Evolutionary conservation across 768 basidiomycete genomes (phyloP), one percentile per base, ranked within the genome.

Genomic region (Phanerochaete sordida): DNA sequence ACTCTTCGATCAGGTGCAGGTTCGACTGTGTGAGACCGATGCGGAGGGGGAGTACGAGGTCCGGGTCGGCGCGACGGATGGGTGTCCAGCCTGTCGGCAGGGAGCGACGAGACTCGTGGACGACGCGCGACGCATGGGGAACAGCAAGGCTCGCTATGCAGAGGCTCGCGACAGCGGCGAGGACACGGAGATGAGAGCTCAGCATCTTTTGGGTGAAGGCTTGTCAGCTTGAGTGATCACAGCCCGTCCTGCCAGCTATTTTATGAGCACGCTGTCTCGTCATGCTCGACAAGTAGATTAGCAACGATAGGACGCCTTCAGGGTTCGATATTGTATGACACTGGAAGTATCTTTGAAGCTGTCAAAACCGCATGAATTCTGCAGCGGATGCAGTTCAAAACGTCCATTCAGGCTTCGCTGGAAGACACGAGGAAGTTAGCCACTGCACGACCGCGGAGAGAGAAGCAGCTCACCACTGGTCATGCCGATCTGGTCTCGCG

Each of bases 11-110:
- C 4, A 70, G 73, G 43, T 79, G 69, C 49, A 82, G 68, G 59
- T 84, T 80, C 44, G 68, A 68, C 64, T 84, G 83, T 8, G 73
- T 65, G 24, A 84, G 75, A 24, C 78, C 81, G 53, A 84, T 75
- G 28, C 79, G 77, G 64, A 84, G 72, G 13, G 81, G 79, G n/a
- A 84, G 70, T 47, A 76, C 52, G 1, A 68, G 62, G 15, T 72
- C 65, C 16, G 75, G 59, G 5, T 73, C 69, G 39, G 76, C 74
- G 44, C 75, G 71, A 26, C 76, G 74, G 35, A 72, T 64, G 44
- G 73, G 66, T 1, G 68, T 60, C 81, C 81, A 83, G 60, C 78
- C 79, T 26, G 63, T 37, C 1, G 81, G 81, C 3, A 61, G 49
- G 15, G 59, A 35, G 31, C 63, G 58, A 16, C 67, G 64, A 12